Percentiles rank a stretch among this genome's conserved stretches.
phyloP scores from a whole-genome alignment of 768 basidiomycete genomes.

The Cyathus striatus region DNA sequence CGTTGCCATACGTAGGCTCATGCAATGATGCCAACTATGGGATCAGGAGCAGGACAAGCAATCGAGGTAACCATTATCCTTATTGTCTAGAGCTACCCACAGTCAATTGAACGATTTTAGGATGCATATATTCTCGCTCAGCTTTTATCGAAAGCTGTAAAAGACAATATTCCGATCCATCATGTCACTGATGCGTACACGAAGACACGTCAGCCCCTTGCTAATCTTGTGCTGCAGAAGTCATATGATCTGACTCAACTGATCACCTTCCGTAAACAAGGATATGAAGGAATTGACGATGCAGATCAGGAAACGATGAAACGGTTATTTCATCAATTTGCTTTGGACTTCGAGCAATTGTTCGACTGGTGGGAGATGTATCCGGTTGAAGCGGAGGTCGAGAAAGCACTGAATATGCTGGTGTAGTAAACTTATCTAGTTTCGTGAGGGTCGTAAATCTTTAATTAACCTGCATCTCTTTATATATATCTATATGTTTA shows the following conservation, averaged over 20 bases:
- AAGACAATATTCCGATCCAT: conserved; percentile 12
- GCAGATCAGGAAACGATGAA: not conserved
- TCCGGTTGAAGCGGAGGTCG: not conserved
- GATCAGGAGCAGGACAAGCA: conserved; percentile 20
- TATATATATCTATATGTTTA: too few relatives aligned
- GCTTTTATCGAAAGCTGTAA: conserved; percentile 27
- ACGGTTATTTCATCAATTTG: not conserved
- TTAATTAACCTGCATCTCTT: too few relatives aligned
- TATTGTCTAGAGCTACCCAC: not conserved
- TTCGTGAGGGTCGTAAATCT: too few relatives aligned
- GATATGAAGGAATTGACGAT: conserved; percentile 6
- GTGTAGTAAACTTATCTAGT: too few relatives aligned
- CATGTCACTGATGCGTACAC: conserved; percentile 18
- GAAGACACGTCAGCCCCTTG: conserved; percentile 19
- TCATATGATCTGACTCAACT: conserved; percentile 3
- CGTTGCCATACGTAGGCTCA: conserved; percentile 13
- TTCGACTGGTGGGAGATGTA: not conserved
- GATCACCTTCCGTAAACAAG: conserved; percentile 5
- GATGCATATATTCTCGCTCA: conserved; percentile 38
- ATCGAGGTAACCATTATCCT: conserved; percentile 16
- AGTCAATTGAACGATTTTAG: conserved; percentile 12
- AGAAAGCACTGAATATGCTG: not conserved
- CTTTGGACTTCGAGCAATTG: not conserved
- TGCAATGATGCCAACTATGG: conserved; percentile 20
- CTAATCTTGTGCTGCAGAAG: conserved; percentile 5